A percentile compares a stretch with the other conserved stretches of the same genome.
Conservation (phyloP, 495 filamentous ascomycete species). For the Ascodesmis nigricans region DNA sequence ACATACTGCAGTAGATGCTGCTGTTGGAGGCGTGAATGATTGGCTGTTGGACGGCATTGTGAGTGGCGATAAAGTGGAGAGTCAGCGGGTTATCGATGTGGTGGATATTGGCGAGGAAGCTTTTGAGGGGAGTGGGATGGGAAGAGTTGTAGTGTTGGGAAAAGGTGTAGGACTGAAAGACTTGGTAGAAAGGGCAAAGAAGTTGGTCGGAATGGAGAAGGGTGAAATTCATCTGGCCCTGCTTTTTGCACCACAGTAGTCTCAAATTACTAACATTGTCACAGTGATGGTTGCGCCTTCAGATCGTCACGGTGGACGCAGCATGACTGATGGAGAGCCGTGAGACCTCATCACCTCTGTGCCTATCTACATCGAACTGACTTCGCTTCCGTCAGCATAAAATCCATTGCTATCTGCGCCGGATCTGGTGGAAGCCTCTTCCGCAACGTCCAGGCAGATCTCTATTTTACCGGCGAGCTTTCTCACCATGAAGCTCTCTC, state of each 20-base stretch:
- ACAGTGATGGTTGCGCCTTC: slow-evolving; percentile 14
- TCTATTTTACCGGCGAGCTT: slow-evolving; percentile 82
- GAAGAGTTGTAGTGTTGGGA: slow-evolving; percentile 11
- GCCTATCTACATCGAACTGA: too few species aligned
- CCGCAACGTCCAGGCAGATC: slow-evolving; percentile 32
- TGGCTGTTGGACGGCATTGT: slow-evolving; percentile 85
- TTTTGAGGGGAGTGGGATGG: slow-evolving; percentile 18
- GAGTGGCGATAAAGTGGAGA: slow-evolving; percentile 24
- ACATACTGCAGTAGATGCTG: slow-evolving; percentile 83
- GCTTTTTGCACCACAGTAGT: not conserved
- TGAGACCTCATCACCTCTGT: slow-evolving; percentile 22
- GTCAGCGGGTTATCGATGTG: slow-evolving; percentile 22
- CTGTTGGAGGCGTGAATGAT: slow-evolving; percentile 67
- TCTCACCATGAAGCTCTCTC: slow-evolving; percentile 76
- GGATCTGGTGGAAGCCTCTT: slow-evolving; percentile 62
- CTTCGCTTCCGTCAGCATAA: slow-evolving; percentile 13
- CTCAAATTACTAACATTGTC: not conserved
- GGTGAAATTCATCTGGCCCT: slow-evolving; percentile 1
- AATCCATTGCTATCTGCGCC: slow-evolving; percentile 34
- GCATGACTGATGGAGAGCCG: slow-evolving; percentile 11
- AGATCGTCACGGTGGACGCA: not conserved
- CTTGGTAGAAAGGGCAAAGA: slow-evolving; percentile 16
- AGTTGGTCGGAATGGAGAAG: slow-evolving; percentile 8
- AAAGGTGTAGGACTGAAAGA: not conserved
- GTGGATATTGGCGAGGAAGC: slow-evolving; percentile 12